A percentile compares a stretch with the other conserved stretches of the same genome.
Evolutionary conservation across 2,329 filamentous ascomycete species (phyloP).

Genomic region (Aspergillus sergii): DNA sequence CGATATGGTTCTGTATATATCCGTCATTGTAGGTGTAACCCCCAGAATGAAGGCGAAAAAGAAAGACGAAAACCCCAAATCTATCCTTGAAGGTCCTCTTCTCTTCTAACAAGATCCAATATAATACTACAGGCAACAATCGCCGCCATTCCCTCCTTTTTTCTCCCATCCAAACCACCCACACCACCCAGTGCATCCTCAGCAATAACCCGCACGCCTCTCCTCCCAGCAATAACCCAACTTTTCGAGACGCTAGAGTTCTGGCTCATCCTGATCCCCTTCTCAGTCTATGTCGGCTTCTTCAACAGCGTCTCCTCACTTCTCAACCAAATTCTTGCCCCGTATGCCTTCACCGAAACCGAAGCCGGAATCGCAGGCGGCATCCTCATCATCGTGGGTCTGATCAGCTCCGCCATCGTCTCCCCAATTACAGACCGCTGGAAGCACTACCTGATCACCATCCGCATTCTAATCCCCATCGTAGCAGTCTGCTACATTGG

Average conservation of each 20-base stretch:
- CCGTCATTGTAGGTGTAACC: slow-evolving; percentile 69
- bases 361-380: slow-evolving; percentile 89
- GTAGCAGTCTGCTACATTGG: slow-evolving; percentile 72
- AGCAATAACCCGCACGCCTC: slow-evolving; percentile 56
- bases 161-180: slow-evolving; percentile 75
- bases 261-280: slow-evolving; percentile 80
- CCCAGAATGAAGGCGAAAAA: neutral
- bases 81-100: neutral
- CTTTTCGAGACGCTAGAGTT: slow-evolving; percentile 68
- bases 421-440: slow-evolving; percentile 84
- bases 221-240: slow-evolving; percentile 55
- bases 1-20: slow-evolving; percentile 79
- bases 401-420: slow-evolving; percentile 73
- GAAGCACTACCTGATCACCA: slow-evolving; percentile 73
- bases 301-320: slow-evolving; percentile 92
- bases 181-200: slow-evolving; percentile 74
- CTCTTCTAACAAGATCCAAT: neutral
- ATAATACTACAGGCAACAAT: slow-evolving; percentile 56
- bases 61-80: neutral
- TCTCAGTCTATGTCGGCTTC: slow-evolving; percentile 80
- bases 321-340: slow-evolving; percentile 84
- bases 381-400: slow-evolving; percentile 83
- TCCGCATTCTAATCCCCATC: slow-evolving; percentile 75
- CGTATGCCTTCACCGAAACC: slow-evolving; percentile 81
- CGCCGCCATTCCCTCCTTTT: slow-evolving; percentile 73